phyloP scores from a whole-genome alignment of 805 yeast species.

The Metschnikowia similis region DNA sequence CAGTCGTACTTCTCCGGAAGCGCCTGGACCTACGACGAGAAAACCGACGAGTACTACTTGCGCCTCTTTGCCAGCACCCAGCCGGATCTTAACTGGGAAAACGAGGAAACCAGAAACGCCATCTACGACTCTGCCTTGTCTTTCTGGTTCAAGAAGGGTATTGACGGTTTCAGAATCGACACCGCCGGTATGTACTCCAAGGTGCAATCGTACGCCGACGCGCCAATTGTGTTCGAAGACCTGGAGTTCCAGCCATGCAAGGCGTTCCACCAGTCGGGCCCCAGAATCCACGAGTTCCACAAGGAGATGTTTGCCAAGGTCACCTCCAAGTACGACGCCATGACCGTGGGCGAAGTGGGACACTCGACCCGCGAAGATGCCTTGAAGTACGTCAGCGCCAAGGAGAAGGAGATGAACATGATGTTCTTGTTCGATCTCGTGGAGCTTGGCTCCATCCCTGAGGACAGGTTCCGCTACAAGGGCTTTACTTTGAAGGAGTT shows the following conservation, averaged over 20 bases:
- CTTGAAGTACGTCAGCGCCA: slow-evolving; percentile 40
- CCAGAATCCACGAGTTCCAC: slow-evolving; percentile 56
- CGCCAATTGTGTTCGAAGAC: slow-evolving; percentile 43
- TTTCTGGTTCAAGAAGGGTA: slow-evolving; percentile 54
- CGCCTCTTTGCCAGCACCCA: slow-evolving; percentile 50
- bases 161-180: slow-evolving; percentile 59
- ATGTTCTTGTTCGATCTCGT: slow-evolving; percentile 34
- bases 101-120: slow-evolving; percentile 33
- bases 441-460: slow-evolving; percentile 35
- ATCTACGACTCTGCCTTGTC: slow-evolving; percentile 45
- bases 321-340: slow-evolving; percentile 43
- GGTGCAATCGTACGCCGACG: slow-evolving; percentile 42
- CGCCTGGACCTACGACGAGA: slow-evolving; percentile 56
- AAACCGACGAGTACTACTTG: slow-evolving; percentile 52
- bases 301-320: slow-evolving; percentile 45
- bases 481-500: slow-evolving; percentile 35
- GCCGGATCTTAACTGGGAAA: slow-evolving; percentile 64
- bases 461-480: slow-evolving; percentile 31
- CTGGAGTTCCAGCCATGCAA: slow-evolving; percentile 38
- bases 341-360: slow-evolving; percentile 59
- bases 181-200: slow-evolving; percentile 52
- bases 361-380: slow-evolving; percentile 38
- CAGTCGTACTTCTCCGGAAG: slow-evolving; percentile 47
- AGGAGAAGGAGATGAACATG: slow-evolving; percentile 38
- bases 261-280: slow-evolving; percentile 40